phyloP scores from a whole-genome alignment of 768 basidiomycete genomes.

The Lactarius quietus region DNA sequence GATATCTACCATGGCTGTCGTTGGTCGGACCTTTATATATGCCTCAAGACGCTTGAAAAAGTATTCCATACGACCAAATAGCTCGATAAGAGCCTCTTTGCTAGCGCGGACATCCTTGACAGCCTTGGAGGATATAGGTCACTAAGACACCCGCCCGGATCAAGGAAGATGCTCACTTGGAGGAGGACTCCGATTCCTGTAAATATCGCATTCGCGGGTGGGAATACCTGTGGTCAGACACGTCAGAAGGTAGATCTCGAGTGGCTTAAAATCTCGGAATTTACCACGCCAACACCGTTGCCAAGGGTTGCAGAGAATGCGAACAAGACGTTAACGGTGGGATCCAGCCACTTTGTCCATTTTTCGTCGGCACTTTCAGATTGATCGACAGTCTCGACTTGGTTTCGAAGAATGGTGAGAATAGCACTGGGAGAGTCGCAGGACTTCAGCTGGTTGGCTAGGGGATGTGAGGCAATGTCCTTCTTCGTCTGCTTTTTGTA shows the following conservation, averaged over 20 bases:
- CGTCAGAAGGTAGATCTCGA: neutral
- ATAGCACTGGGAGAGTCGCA: neutral
- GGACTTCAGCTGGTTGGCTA: too few relatives aligned
- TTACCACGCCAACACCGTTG: neutral
- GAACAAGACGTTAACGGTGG: neutral
- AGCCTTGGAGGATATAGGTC: neutral
- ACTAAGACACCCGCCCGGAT: neutral
- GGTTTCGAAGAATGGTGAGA: neutral
- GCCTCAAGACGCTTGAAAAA: neutral
- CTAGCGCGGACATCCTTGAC: neutral
- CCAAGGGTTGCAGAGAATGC: neutral
- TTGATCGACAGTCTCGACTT: neutral
- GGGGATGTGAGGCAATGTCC: too few relatives aligned
- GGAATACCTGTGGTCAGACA: neutral
- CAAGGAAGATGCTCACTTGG: neutral
- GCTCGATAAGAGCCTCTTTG: neutral
- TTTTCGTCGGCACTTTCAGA: neutral
- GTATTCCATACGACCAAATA: neutral
- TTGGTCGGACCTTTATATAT: neutral
- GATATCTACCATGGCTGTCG: neutral
- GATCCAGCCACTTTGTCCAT: neutral
- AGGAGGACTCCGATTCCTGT: neutral
- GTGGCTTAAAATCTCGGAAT: neutral
- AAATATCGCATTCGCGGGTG: neutral
- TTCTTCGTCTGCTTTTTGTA: too few relatives aligned